A percentile compares a stretch with the other conserved stretches of the same genome.
Conservation (phyloP, 2,329 filamentous ascomycete genomes). For the Lachnellula hyalina region DNA sequence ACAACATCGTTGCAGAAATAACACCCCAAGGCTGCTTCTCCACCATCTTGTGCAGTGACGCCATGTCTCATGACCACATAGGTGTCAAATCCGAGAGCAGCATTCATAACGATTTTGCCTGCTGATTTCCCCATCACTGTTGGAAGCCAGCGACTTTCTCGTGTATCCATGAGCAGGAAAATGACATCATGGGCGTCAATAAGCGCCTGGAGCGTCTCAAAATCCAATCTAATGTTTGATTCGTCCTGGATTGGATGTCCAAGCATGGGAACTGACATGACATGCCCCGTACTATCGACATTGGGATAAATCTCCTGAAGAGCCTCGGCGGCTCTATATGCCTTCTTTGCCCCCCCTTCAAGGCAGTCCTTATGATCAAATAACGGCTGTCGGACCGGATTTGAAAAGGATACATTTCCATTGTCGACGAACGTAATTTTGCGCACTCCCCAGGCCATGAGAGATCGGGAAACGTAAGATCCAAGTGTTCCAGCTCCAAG, state of each 20-base stretch:
- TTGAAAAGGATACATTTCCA: conserved; percentile 88
- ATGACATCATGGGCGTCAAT: conserved; percentile 85
- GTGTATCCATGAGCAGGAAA: conserved; percentile 94
- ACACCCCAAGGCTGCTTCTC: conserved; percentile 72
- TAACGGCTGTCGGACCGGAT: conserved; percentile 89
- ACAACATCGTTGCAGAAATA: conserved; percentile 99
- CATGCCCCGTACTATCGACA: conserved; percentile 73
- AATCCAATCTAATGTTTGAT: conserved; percentile 64
- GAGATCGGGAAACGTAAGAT: conserved; percentile 84
- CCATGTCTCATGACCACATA: conserved; percentile 98
- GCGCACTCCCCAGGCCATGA: conserved; percentile 92
- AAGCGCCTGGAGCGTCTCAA: conserved; percentile 66
- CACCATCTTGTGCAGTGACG: conserved; percentile 50
- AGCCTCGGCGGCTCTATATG: conserved; percentile 71
- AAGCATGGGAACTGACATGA: conserved; percentile 88
- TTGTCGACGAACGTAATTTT: conserved; percentile 97
- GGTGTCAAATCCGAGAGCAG: conserved; percentile 91
- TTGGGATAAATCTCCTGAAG: conserved; percentile 86
- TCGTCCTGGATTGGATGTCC: conserved; percentile 81
- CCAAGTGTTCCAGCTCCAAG: conserved; percentile 91
- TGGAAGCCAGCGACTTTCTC: conserved; percentile 91
- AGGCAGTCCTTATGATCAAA: conserved; percentile 88
- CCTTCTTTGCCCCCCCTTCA: conserved; percentile 79
- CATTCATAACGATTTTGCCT: conserved; percentile 94
- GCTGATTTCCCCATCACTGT: conserved; percentile 92